Evolutionary conservation across 1,284 basidiomycete species (phyloP), one percentile per base, ranked within the genome.

Genomic region (Polyporus tsugae): DNA sequence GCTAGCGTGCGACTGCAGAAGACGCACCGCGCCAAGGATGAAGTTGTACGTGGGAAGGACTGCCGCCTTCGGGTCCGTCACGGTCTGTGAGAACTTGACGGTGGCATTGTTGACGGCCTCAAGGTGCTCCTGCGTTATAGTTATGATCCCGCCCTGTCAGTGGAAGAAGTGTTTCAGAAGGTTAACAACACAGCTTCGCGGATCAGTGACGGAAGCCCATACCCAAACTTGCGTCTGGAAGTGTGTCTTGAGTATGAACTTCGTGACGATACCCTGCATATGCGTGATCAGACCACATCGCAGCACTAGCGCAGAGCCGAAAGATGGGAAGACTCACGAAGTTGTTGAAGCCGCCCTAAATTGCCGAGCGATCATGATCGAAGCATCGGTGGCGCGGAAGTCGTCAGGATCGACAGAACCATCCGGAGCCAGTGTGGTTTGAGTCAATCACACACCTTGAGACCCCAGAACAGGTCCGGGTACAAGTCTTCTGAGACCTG

Each of bases 151-250:
- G 29, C 89, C 90, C 89, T 91, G 17, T 9, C 35, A 19, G 35
- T 7, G 2, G 13, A 10, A 25, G 42, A 59, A 9, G 17, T 68
- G 52, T 57, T 22, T 33, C 60, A 29, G 15, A 35, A 36, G 19
- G 42, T 49, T 13, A 62, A 35, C 33, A 11, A 42, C n/a, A 29
- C 22, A 6, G 29, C 52, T 55, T 55, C 60, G 19, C 44, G 25
- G 29, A n/a, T 52, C 11, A 15, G 42, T 53, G 52, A n/a, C 42
- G 49, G 59, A 46, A 42, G 57, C 19, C 66, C 82, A 33, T 75
- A 89, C 89, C 89, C 89, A 91, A 64, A 91, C 85, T 74, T 86
- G 74, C 1, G 81, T 81, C 76, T 89, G 88, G 67, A 87, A 83
- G 75, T 83, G 83, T 0, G 86, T 81, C 70, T 84, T 82, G 36